Conservation (phyloP, 129 eudicot genomes). For the Arctium minus region DNA sequence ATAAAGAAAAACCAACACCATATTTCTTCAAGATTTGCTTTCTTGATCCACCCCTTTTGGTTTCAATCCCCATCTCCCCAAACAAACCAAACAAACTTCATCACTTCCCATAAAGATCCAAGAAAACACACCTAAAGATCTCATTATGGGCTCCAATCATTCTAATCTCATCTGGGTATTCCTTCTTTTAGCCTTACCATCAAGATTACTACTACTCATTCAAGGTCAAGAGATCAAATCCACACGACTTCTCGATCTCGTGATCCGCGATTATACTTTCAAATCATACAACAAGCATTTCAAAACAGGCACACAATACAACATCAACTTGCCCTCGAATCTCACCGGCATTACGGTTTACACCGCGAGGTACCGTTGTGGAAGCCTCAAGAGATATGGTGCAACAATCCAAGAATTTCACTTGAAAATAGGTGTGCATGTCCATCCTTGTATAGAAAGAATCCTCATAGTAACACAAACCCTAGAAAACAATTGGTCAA, state of each 20-base stretch:
- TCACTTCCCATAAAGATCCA: neutral
- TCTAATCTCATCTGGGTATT: constrained; percentile 19
- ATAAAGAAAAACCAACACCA: constrained; percentile 14
- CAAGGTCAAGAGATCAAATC: constrained; percentile 65
- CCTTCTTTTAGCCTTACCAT: constrained; percentile 32
- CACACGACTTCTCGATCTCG: constrained; percentile 70
- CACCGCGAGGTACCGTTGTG: constrained; percentile 68
- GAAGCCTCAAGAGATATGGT: constrained; percentile 81
- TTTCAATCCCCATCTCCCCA: constrained; percentile 11
- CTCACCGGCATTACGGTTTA: constrained; percentile 71
- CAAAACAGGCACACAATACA: constrained; percentile 61
- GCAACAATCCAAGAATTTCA: constrained; percentile 66
- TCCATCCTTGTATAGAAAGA: constrained; percentile 75
- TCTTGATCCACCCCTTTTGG: constrained; percentile 11
- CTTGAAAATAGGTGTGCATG: constrained; percentile 45
- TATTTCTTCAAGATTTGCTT: constrained; percentile 20
- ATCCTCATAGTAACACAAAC: constrained; percentile 66
- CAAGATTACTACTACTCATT: constrained; percentile 13
- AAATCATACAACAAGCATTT: constrained; percentile 43
- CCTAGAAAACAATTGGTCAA: constrained; percentile 79
- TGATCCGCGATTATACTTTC: constrained; percentile 81
- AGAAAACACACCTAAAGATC: neutral
- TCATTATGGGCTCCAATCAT: constrained; percentile 38
- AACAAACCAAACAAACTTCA: constrained; percentile 1
- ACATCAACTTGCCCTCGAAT: constrained; percentile 59